phyloP scores from a whole-genome alignment of 345 rosid genomes.

The Eucalyptus regnans region DNA sequence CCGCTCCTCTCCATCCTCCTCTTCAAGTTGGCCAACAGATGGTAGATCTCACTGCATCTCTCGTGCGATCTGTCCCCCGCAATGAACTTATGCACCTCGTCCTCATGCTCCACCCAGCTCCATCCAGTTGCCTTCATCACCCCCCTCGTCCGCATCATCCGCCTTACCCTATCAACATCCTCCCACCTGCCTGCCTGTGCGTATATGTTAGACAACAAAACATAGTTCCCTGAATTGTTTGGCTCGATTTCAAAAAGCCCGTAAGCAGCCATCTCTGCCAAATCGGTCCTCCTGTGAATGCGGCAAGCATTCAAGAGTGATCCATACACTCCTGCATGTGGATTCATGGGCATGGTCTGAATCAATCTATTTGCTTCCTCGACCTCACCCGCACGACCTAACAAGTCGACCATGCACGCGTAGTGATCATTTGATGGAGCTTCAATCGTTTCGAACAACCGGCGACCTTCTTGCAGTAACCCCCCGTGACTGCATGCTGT shows the following conservation, averaged over 20 bases:
- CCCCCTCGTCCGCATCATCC: conserved; percentile 6
- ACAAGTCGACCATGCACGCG: conserved; percentile 75
- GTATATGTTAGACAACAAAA: conserved; percentile 55
- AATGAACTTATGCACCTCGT: conserved; percentile 14
- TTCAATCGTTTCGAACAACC: conserved; percentile 48
- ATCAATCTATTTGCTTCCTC: conserved; percentile 54
- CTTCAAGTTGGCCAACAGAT: conserved; percentile 3
- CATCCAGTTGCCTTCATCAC: conserved; percentile 22
- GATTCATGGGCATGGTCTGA: conserved; percentile 58
- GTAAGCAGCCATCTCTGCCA: conserved; percentile 31
- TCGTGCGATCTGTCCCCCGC: conserved; percentile 25
- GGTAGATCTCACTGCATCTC: conserved; percentile 15
- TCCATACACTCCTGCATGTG: conserved; percentile 70
- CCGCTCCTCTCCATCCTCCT: conserved; percentile 18
- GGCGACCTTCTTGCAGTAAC: conserved; percentile 48
- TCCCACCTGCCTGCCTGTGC: conserved; percentile 62
- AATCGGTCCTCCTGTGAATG: conserved; percentile 38
- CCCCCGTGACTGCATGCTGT: conserved; percentile 85
- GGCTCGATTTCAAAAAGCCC: conserved; percentile 34
- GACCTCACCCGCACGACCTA: conserved; percentile 65
- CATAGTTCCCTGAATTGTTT: conserved; percentile 47
- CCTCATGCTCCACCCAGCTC: conserved; percentile 20
- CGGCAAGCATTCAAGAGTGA: conserved; percentile 72
- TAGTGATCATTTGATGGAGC: conserved; percentile 69
- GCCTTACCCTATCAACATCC: conserved; percentile 46